A percentile compares a stretch with the other conserved stretches of the same genome.
Conservation (phyloP, 768 basidiomycete genomes). For the Calvatia gigantea region DNA sequence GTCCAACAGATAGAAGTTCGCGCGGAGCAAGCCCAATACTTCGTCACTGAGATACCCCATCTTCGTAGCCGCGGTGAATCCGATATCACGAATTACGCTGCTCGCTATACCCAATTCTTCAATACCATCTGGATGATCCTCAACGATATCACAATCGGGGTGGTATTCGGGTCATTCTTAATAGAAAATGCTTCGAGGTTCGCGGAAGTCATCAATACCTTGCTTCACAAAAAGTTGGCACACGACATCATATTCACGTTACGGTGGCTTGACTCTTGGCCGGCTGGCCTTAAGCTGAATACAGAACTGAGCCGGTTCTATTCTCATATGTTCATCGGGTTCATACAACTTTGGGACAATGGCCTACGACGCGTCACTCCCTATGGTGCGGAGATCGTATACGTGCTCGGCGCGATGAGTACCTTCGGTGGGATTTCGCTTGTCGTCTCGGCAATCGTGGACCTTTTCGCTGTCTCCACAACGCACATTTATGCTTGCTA, state of each 20-base stretch:
- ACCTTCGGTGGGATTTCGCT: slow-evolving; percentile 20
- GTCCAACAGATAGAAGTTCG: slow-evolving; percentile 64
- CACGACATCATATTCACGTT: slow-evolving; percentile 51
- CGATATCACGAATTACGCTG: slow-evolving; percentile 40
- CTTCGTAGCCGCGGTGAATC: slow-evolving; percentile 33
- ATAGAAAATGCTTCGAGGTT: slow-evolving; percentile 58
- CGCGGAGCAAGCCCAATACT: slow-evolving; percentile 42
- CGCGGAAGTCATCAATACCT: slow-evolving; percentile 21
- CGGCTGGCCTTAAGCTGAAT: slow-evolving; percentile 93
- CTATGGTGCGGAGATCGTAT: slow-evolving; percentile 24
- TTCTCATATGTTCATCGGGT: slow-evolving; percentile 61
- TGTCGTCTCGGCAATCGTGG: slow-evolving; percentile 12
- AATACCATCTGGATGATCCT: slow-evolving; percentile 88
- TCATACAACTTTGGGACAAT: slow-evolving; percentile 64
- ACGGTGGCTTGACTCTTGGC: slow-evolving; percentile 92
- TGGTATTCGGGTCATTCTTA: slow-evolving; percentile 67
- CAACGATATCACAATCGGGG: slow-evolving; percentile 87
- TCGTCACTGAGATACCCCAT: slow-evolving; percentile 38
- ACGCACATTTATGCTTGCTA: slow-evolving; percentile 73
- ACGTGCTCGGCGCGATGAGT: slow-evolving; percentile 29
- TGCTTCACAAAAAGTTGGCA: neutral
- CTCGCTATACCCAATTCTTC: slow-evolving; percentile 82
- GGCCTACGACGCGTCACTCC: slow-evolving; percentile 3
- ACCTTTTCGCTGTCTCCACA: slow-evolving; percentile 33
- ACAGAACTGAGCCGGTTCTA: slow-evolving; percentile 89